Evolutionary conservation across 768 basidiomycete genomes (phyloP).

Genomic region (Lactarius vividus): DNA sequence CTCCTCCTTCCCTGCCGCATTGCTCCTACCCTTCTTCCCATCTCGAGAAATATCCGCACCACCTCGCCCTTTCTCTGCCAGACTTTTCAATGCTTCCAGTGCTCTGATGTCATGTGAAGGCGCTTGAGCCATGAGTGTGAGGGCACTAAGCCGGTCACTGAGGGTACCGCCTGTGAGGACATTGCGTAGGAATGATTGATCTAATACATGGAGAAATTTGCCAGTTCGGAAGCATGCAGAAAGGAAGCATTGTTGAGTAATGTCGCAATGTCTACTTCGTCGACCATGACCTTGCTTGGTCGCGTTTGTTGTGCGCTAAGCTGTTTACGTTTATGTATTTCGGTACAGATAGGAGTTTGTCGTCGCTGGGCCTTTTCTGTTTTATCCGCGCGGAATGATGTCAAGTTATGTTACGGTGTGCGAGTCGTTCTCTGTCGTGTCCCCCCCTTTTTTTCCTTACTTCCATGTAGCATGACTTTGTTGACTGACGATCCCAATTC

Average conservation of each 20-base stretch:
- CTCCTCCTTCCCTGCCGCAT: constrained; percentile 70
- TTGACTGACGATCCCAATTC: no score
- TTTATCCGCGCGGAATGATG: no score
- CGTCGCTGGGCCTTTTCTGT: no score
- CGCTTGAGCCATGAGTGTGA: constrained; percentile 50
- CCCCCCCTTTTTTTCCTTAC: no score
- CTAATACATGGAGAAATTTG: constrained; percentile 51
- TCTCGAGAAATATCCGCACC: constrained; percentile 47
- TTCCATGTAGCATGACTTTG: no score
- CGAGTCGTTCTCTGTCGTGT: no score
- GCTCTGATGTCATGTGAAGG: constrained; percentile 85
- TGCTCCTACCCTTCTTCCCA: constrained; percentile 17
- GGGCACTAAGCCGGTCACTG: constrained; percentile 39
- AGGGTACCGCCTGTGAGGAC: constrained; percentile 18
- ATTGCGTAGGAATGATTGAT: constrained; percentile 16
- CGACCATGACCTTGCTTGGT: no score
- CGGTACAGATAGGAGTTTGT: no score
- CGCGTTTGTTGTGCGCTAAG: no score
- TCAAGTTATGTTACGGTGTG: no score
- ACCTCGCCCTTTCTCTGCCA: constrained; percentile 75
- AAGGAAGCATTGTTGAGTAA: constrained; percentile 46
- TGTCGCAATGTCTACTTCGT: constrained; percentile 45
- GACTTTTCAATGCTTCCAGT: constrained; percentile 65
- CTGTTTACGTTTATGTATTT: no score
- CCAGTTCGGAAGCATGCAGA: constrained; percentile 47